Percentiles rank a stretch among this genome's conserved stretches.
phyloP scores from a whole-genome alignment of 129 eudicot genomes.

The Saposhnikovia divaricata region DNA sequence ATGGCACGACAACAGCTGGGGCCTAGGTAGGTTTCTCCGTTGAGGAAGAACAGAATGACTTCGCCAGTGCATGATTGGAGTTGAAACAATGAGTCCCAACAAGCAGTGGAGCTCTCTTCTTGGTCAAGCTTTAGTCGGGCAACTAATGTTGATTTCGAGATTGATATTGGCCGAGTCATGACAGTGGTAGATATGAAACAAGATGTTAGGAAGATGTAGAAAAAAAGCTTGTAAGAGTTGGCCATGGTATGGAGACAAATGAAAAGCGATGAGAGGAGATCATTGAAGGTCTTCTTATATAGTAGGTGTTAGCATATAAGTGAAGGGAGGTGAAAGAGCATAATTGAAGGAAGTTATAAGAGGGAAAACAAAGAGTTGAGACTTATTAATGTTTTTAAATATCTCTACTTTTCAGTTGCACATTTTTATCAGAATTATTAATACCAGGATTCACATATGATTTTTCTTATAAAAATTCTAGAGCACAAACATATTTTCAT shows the following conservation, averaged over 20 bases:
- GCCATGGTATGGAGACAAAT: constrained; percentile 16
- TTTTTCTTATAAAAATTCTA: too few species aligned
- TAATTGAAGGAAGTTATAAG: not conserved
- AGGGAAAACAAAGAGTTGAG: constrained; percentile 4
- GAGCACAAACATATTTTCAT: too few species aligned
- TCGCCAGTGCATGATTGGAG: constrained; percentile 64
- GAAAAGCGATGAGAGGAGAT: not conserved
- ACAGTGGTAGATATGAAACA: constrained; percentile 11
- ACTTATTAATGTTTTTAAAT: not conserved
- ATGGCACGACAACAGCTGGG: constrained; percentile 47
- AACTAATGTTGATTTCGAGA: constrained; percentile 18
- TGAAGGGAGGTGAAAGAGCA: not conserved
- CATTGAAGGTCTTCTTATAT: not conserved
- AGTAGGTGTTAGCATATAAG: not conserved
- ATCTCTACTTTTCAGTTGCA: too few species aligned
- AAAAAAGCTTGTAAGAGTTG: not conserved
- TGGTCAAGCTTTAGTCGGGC: constrained; percentile 23
- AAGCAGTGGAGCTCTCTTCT: constrained; percentile 19
- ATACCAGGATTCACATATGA: too few species aligned
- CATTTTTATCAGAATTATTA: too few species aligned
- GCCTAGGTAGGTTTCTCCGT: constrained; percentile 56
- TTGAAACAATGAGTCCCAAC: constrained; percentile 61
- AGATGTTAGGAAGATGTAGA: constrained; percentile 5
- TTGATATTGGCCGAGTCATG: constrained; percentile 15
- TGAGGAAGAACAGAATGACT: constrained; percentile 51